A percentile compares a stretch with the other conserved stretches of the same genome.
Conservation (phyloP, 225 moss, liverwort and hornwort species). For the Sphagnum tenellum region DNA sequence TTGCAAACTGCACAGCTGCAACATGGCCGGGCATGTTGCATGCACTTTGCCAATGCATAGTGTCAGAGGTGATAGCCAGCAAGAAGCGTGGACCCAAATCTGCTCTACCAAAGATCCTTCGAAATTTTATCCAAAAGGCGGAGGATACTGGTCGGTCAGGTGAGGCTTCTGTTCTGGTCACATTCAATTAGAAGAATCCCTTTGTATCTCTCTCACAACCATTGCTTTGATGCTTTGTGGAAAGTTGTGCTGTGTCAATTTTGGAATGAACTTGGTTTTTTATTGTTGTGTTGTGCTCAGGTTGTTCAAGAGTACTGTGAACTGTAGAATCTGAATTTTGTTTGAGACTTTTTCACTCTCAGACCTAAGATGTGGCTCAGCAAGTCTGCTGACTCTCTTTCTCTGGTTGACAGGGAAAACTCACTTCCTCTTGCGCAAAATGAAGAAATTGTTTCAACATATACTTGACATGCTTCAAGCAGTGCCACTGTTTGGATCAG, state of each 20-base stretch:
- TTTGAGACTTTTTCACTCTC: background rate
- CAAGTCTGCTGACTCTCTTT: background rate
- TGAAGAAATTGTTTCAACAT: constrained; percentile 83
- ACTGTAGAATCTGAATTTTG: too few relatives aligned
- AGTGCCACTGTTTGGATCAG: constrained; percentile 71
- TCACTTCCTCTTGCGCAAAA: constrained; percentile 67
- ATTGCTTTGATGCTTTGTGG: too few relatives aligned
- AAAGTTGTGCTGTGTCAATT: too few relatives aligned
- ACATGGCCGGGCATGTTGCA: constrained; percentile 96
- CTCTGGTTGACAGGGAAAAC: constrained; percentile 39
- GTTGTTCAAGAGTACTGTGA: too few relatives aligned
- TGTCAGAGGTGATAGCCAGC: constrained; percentile 60
- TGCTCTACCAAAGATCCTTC: constrained; percentile 57
- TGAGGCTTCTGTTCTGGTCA: constrained; percentile 9
- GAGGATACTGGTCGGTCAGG: constrained; percentile 79
- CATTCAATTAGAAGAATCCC: too few relatives aligned
- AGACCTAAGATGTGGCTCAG: background rate
- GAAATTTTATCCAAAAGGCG: constrained; percentile 78
- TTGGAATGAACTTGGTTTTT: too few relatives aligned
- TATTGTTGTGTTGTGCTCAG: too few relatives aligned
- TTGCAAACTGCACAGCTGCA: constrained; percentile 48
- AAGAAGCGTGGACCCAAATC: constrained; percentile 79
- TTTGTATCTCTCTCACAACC: too few relatives aligned
- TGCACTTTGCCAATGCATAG: constrained; percentile 75
- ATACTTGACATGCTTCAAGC: constrained; percentile 59